Percentiles rank a stretch among this genome's conserved stretches.
Conservation (phyloP, 177 flowering plant genomes). For the Telopea speciosissima region DNA sequence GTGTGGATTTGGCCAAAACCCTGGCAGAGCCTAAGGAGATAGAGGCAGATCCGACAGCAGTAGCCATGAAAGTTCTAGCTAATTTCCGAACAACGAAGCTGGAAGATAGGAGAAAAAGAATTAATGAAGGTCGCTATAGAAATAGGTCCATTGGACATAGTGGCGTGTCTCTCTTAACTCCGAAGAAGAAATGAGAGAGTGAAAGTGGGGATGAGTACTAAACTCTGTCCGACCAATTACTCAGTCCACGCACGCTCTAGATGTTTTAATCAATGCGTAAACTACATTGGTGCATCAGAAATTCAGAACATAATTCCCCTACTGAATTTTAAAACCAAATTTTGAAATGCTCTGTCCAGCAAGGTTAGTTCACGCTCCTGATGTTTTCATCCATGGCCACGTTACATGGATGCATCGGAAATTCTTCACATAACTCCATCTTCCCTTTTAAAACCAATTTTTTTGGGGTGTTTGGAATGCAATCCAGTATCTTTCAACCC, state of each 20-base stretch:
- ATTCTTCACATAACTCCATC: too few relatives aligned
- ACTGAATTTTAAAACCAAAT: too few relatives aligned
- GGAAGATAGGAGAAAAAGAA: not conserved
- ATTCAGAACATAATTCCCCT: too few relatives aligned
- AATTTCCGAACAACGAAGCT: not conserved
- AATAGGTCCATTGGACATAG: not conserved
- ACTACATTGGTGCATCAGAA: not conserved
- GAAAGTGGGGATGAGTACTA: not conserved
- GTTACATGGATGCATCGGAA: too few relatives aligned
- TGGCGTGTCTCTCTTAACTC: not conserved
- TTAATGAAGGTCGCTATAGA: not conserved
- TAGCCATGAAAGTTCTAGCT: constrained; percentile 8
- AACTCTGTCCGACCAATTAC: not conserved
- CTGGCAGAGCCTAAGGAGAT: constrained; percentile 2
- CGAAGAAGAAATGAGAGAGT: not conserved
- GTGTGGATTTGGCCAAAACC: not conserved
- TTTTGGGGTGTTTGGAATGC: too few relatives aligned
- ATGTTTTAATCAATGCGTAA: not conserved
- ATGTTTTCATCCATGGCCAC: too few relatives aligned
- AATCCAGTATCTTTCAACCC: too few relatives aligned
- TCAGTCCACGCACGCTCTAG: not conserved
- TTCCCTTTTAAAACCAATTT: too few relatives aligned
- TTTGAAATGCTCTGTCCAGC: too few relatives aligned
- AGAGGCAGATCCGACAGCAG: constrained; percentile 9
- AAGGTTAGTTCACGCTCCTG: too few relatives aligned